A percentile compares a stretch with the other conserved stretches of the same genome.
phyloP scores from a whole-genome alignment of 371 early-diverging fungal species.

The Rhizopus microsporus region DNA sequence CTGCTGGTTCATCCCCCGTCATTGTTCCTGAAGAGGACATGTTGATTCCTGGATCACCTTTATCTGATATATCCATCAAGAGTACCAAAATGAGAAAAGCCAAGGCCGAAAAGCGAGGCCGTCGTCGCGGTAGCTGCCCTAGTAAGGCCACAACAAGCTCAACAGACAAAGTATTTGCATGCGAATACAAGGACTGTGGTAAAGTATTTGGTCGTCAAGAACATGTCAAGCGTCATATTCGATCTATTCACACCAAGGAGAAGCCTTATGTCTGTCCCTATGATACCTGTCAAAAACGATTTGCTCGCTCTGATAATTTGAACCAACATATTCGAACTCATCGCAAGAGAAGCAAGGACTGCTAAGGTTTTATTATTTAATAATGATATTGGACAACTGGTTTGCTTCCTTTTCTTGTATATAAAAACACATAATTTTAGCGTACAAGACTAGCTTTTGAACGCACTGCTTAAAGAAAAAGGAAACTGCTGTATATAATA shows the following conservation, averaged over 20 bases:
- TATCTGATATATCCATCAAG: not conserved
- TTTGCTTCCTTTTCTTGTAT: not conserved
- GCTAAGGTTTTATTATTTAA: constrained; percentile 1
- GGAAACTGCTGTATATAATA: not conserved
- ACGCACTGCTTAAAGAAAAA: constrained; percentile 12
- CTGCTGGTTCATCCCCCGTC: not conserved
- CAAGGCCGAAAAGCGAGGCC: not conserved
- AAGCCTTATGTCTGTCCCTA: constrained; percentile 66
- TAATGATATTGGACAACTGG: not conserved
- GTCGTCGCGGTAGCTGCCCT: too few relatives aligned
- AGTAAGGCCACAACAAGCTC: not conserved
- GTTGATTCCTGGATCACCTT: not conserved
- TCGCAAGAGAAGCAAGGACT: constrained; percentile 22
- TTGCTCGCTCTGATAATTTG: constrained; percentile 85
- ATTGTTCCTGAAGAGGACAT: not conserved
- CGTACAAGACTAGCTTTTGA: constrained; percentile 9
- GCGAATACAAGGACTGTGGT: constrained; percentile 61
- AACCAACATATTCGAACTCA: constrained; percentile 70
- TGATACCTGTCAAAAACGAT: constrained; percentile 73
- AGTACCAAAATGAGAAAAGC: not conserved
- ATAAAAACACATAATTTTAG: not conserved
- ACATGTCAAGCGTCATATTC: constrained; percentile 82
- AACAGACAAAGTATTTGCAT: constrained; percentile 40
- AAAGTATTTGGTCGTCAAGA: constrained; percentile 81
- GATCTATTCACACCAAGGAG: constrained; percentile 60